These are phyloP conservation scores for Boletus pseudopeckii DNA, from an alignment of 768 basidiomycete species.

Conservation along the genomic window DNA sequence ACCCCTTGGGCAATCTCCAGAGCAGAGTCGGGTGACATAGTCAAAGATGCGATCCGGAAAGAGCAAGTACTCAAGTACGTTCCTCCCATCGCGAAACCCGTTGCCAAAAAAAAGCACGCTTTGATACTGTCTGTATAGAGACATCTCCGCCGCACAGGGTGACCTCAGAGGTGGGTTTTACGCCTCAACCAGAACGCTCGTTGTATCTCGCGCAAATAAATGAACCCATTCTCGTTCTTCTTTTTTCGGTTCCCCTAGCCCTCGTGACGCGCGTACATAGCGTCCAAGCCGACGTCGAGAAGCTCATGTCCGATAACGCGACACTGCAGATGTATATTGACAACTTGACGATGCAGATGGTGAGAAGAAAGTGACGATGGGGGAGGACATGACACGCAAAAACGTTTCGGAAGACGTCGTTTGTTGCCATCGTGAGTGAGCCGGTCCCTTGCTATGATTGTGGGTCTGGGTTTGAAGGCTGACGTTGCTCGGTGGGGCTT, in stretches of 20 bases:
- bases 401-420: background rate
- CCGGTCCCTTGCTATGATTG: no score
- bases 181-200: background rate
- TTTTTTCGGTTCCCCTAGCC: constrained; percentile 38
- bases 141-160: constrained; percentile 70
- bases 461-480: background rate
- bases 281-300: constrained; percentile 78
- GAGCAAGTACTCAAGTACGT: constrained; percentile 75
- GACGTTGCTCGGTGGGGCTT: background rate
- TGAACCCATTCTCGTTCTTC: background rate
- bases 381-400: background rate
- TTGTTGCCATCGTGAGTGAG: constrained; percentile 8
- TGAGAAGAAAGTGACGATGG: constrained; percentile 59
- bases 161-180: constrained; percentile 64
- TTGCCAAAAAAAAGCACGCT: background rate
- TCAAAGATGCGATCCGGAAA: constrained; percentile 74
- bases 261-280: constrained; percentile 62
- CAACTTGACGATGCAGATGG: constrained; percentile 85
- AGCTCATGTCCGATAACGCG: constrained; percentile 72
- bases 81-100: background rate
- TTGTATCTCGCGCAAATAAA: background rate
- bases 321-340: constrained; percentile 89
- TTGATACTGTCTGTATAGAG: constrained; percentile 47
- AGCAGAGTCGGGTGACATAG: constrained; percentile 53
- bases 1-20: constrained; percentile 49